Conservation (phyloP, 257 asterid species). For the Solanum megistacrolobum region DNA sequence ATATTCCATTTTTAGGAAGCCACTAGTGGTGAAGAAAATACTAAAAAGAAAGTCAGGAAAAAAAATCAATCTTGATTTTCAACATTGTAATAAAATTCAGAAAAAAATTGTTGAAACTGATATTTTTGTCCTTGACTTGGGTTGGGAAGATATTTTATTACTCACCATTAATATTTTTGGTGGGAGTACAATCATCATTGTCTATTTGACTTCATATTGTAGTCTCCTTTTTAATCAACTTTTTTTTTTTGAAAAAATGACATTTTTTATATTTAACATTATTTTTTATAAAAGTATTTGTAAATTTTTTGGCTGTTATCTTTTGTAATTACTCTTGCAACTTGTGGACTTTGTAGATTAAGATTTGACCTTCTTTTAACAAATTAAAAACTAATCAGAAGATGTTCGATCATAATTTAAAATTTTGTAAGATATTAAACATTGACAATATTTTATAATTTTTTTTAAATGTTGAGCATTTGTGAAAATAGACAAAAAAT, state of each 20-base stretch:
- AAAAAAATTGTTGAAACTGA: neutral
- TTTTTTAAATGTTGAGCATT: neutral
- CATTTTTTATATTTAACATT: neutral
- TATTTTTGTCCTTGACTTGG: neutral
- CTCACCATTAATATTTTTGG: neutral
- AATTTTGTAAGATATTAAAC: neutral
- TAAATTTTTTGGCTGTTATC: neutral
- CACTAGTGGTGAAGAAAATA: neutral
- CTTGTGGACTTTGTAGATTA: neutral
- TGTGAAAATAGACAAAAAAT: too few relatives aligned
- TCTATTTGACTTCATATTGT: neutral
- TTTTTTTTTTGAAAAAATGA: neutral
- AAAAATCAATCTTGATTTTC: neutral
- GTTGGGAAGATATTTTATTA: neutral
- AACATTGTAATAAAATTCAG: neutral
- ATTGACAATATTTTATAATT: neutral
- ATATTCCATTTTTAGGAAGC: neutral
- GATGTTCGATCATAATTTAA: neutral
- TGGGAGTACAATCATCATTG: neutral
- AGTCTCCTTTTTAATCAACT: neutral
- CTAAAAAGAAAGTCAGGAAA: neutral
- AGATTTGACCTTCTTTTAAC: neutral
- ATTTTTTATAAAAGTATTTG: neutral
- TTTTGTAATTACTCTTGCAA: neutral
- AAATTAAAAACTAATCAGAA: neutral